phyloP scores from a whole-genome alignment of 2,329 filamentous ascomycete species.

The Exophiala sp. region DNA sequence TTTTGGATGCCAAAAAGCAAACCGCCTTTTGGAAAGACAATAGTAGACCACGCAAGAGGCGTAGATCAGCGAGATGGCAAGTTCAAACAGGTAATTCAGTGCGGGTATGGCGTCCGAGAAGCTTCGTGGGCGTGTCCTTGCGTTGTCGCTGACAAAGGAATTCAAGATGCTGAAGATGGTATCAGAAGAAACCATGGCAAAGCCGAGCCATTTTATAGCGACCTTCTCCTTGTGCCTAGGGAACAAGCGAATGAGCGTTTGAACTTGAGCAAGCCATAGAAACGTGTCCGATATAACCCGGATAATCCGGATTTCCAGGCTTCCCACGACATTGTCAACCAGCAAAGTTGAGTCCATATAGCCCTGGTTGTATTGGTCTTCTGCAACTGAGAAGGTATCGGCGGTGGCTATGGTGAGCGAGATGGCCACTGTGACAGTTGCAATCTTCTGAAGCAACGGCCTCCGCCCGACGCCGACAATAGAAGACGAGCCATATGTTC shows the following conservation, averaged over 20 bases:
- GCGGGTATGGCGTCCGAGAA: slow-evolving; percentile 90
- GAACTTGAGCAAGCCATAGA: slow-evolving; percentile 93
- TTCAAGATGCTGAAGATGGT: slow-evolving; percentile 87
- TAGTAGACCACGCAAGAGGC: slow-evolving; percentile 94
- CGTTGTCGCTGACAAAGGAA: slow-evolving; percentile 63
- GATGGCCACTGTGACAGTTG: slow-evolving; percentile 60
- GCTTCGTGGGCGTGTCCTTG: slow-evolving; percentile 58
- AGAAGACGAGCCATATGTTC: slow-evolving; percentile 46
- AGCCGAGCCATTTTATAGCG: slow-evolving; percentile 97
- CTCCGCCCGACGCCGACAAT: slow-evolving; percentile 82
- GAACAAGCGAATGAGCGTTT: slow-evolving; percentile 91
- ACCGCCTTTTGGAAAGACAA: slow-evolving; percentile 81
- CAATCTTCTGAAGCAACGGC: slow-evolving; percentile 82
- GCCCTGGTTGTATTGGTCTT: slow-evolving; percentile 71
- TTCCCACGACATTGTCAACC: slow-evolving; percentile 72
- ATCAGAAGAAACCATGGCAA: slow-evolving; percentile 85
- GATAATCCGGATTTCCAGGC: slow-evolving; percentile 80
- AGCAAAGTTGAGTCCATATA: slow-evolving; percentile 72
- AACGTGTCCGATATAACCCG: slow-evolving; percentile 93
- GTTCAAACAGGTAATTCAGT: slow-evolving; percentile 81
- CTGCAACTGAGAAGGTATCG: slow-evolving; percentile 80
- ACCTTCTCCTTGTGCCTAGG: slow-evolving; percentile 95
- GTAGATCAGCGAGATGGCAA: slow-evolving; percentile 79
- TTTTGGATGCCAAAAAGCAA: slow-evolving; percentile 81
- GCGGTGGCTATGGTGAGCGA: slow-evolving; percentile 90